Conservation (phyloP, 176 grass and related monocot species). For the Oropetium thomaeum region DNA sequence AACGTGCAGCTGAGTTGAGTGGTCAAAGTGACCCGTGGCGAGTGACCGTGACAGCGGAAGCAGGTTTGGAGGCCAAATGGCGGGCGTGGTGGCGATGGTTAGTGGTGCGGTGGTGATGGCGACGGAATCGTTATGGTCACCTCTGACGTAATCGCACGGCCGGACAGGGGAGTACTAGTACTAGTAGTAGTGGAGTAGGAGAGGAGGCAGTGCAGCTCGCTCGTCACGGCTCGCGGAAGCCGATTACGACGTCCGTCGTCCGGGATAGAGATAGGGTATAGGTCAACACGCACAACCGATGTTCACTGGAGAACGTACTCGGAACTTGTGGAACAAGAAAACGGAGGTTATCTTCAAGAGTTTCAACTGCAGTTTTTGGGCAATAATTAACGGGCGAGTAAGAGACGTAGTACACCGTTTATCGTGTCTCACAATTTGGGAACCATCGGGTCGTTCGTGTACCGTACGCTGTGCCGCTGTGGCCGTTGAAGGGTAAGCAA, state of each 20-base stretch:
- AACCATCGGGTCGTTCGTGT: background rate
- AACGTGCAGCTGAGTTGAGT: background rate
- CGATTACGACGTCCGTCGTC: background rate
- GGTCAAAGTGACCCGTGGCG: background rate
- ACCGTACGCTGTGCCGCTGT: no score
- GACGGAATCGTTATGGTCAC: background rate
- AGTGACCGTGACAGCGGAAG: background rate
- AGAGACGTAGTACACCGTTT: no score
- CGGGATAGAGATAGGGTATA: background rate
- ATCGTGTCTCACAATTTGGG: background rate
- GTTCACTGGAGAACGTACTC: no score
- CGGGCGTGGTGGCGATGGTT: background rate
- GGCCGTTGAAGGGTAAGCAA: background rate
- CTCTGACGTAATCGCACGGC: no score
- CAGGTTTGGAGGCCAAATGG: background rate
- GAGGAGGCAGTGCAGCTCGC: no score
- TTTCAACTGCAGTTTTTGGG: background rate
- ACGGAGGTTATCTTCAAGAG: background rate
- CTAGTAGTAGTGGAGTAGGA: no score
- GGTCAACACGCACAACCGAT: no score
- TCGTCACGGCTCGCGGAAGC: constrained; percentile 22
- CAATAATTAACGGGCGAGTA: background rate
- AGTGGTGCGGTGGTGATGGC: background rate
- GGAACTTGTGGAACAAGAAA: background rate
- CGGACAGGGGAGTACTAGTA: no score